Evolutionary conservation across 345 rosid genomes (phyloP).

Genomic region (Ceriops zippeliana): DNA sequence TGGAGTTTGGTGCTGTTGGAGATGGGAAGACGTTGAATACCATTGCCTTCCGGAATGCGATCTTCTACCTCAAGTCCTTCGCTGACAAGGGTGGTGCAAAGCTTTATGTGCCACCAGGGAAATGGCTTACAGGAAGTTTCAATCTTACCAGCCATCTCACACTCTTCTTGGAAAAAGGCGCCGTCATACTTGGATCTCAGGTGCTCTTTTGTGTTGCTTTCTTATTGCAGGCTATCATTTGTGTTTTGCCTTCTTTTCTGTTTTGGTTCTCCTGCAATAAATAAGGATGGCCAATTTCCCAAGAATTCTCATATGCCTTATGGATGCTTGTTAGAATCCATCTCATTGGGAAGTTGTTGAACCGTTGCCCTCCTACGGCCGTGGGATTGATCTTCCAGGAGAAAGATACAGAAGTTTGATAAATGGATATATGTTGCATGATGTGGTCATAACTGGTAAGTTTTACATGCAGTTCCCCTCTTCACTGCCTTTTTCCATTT

Average conservation of each 20-base stretch:
- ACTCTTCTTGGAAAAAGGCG: slow-evolving; percentile 82
- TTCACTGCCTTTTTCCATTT: background rate
- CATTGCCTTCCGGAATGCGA: slow-evolving; percentile 84
- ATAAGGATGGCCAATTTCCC: background rate
- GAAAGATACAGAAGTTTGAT: slow-evolving; percentile 71
- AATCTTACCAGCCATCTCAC: slow-evolving; percentile 97
- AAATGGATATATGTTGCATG: slow-evolving; percentile 63
- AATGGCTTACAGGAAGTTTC: slow-evolving; percentile 91
- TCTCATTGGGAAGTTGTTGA: slow-evolving; percentile 78
- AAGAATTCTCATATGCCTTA: background rate
- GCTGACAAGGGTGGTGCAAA: slow-evolving; percentile 98
- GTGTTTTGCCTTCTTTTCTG: background rate
- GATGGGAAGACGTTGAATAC: slow-evolving; percentile 80
- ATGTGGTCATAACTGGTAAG: slow-evolving; percentile 84
- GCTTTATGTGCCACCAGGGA: slow-evolving; percentile 84
- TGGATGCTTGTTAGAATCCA: slow-evolving; percentile 48
- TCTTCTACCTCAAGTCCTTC: slow-evolving; percentile 90
- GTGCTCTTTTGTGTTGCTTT: slow-evolving; percentile 29
- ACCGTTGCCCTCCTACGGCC: slow-evolving; percentile 86
- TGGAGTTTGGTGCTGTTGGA: slow-evolving; percentile 92
- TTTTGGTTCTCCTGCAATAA: background rate
- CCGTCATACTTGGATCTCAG: slow-evolving; percentile 86
- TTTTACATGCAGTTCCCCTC: background rate
- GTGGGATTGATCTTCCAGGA: slow-evolving; percentile 80
- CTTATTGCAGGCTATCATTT: background rate